Conservation (phyloP, 305 asterid genomes). For the Solanum hybrid region DNA sequence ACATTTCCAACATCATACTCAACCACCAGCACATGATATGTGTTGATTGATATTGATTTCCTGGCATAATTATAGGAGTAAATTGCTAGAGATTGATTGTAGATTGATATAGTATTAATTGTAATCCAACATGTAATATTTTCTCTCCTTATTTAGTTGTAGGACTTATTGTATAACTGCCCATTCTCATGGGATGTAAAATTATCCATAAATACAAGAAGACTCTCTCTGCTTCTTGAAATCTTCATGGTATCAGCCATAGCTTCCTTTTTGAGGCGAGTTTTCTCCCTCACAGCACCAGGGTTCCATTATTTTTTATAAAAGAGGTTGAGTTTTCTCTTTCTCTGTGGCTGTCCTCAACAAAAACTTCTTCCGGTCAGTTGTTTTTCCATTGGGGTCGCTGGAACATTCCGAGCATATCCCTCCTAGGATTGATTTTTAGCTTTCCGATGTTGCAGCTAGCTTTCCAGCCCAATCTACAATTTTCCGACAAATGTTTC, state of each 20-base stretch:
- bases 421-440: neutral
- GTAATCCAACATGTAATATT: neutral
- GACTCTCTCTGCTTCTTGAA: neutral
- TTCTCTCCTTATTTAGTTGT: neutral
- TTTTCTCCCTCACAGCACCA: neutral
- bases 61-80: neutral
- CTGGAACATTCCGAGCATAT: neutral
- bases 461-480: neutral
- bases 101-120: neutral
- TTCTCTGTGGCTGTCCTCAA: neutral
- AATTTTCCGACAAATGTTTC: no score
- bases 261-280: neutral
- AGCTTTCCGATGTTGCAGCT: neutral
- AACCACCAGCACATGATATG: neutral
- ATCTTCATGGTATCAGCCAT: neutral
- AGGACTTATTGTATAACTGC: neutral
- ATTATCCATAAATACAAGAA: neutral
- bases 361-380: neutral
- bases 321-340: neutral
- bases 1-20: neutral
- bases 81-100: neutral
- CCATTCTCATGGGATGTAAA: neutral
- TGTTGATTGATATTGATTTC: neutral
- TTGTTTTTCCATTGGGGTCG: neutral
- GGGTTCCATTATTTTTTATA: neutral